Conservation (phyloP, 148 eudicot genomes). For the Hydrangea macrophylla region DNA sequence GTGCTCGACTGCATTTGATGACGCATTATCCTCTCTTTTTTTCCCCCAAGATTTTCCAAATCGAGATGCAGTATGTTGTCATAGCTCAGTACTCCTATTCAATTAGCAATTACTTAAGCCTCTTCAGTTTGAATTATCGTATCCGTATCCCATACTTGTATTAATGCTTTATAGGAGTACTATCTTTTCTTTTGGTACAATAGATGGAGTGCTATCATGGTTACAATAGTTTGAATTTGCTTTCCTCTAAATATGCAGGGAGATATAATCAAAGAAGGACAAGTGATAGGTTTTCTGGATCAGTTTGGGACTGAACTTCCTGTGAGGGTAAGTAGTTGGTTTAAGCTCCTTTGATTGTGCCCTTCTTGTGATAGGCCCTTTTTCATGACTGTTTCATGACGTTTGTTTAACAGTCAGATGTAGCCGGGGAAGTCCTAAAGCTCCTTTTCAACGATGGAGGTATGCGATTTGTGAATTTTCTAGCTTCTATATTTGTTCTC, state of each 20-base stretch:
- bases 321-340: slow-evolving; percentile 55
- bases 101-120: too few species aligned
- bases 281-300: slow-evolving; percentile 74
- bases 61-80: too few species aligned
- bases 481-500: not conserved
- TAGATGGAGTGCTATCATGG: not conserved
- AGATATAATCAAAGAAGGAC: slow-evolving; percentile 81
- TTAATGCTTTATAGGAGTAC: too few species aligned
- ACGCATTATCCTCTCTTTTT: too few species aligned
- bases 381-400: slow-evolving; percentile 9
- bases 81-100: too few species aligned
- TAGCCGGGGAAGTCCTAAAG: slow-evolving; percentile 82
- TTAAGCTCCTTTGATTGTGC: slow-evolving; percentile 4
- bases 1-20: too few species aligned
- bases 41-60: too few species aligned
- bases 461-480: slow-evolving; percentile 23
- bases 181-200: too few species aligned
- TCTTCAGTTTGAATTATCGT: too few species aligned
- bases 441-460: slow-evolving; percentile 72
- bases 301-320: slow-evolving; percentile 84
- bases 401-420: slow-evolving; percentile 65
- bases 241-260: slow-evolving; percentile 47
- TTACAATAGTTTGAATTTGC: slow-evolving; percentile 7
- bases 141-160: too few species aligned
- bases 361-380: not conserved